These are phyloP conservation scores for Digitaria exilis DNA, from an alignment of 202 grass and related monocot genomes.

Conservation along the genomic window DNA sequence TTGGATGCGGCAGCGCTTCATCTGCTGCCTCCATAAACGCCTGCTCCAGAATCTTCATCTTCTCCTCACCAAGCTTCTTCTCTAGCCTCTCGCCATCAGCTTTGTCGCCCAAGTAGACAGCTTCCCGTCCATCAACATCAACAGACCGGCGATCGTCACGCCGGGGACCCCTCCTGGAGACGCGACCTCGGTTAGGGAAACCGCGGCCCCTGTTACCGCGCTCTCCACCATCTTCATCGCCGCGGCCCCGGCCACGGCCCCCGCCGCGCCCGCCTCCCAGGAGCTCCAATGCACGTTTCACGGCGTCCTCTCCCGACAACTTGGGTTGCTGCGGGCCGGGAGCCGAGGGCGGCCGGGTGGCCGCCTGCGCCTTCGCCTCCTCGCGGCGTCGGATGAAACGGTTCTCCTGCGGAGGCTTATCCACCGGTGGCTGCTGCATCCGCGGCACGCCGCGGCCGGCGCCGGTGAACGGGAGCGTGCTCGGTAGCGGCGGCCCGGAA, in stretches of 20 bases:
- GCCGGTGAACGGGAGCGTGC: slow-evolving; percentile 34
- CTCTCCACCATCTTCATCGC: slow-evolving; percentile 12
- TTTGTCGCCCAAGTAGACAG: slow-evolving; percentile 46
- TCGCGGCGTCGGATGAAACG: slow-evolving; percentile 54
- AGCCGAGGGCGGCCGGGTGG: neutral
- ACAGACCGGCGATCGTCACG: neutral
- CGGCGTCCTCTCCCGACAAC: slow-evolving; percentile 52
- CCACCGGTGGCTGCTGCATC: neutral
- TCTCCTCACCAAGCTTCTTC: slow-evolving; percentile 59
- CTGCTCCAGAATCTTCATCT: slow-evolving; percentile 44
- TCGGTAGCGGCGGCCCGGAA: slow-evolving; percentile 5
- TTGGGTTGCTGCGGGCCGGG: slow-evolving; percentile 20
- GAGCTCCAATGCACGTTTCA: slow-evolving; percentile 69
- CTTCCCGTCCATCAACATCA: neutral
- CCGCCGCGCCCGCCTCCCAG: slow-evolving; percentile 37
- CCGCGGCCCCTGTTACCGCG: slow-evolving; percentile 36
- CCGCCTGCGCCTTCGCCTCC: slow-evolving; percentile 4
- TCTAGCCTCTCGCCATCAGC: slow-evolving; percentile 62
- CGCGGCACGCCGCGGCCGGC: slow-evolving; percentile 58
- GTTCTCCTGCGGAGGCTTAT: slow-evolving; percentile 52
- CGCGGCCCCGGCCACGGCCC: neutral
- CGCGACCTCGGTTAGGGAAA: neutral
- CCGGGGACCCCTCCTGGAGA: neutral
- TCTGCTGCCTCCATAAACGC: slow-evolving; percentile 55
- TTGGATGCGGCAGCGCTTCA: slow-evolving; percentile 39